Evolutionary conservation across 192 early-diverging fungal genomes (phyloP).

Genomic region (Linnemannia hyalina): DNA sequence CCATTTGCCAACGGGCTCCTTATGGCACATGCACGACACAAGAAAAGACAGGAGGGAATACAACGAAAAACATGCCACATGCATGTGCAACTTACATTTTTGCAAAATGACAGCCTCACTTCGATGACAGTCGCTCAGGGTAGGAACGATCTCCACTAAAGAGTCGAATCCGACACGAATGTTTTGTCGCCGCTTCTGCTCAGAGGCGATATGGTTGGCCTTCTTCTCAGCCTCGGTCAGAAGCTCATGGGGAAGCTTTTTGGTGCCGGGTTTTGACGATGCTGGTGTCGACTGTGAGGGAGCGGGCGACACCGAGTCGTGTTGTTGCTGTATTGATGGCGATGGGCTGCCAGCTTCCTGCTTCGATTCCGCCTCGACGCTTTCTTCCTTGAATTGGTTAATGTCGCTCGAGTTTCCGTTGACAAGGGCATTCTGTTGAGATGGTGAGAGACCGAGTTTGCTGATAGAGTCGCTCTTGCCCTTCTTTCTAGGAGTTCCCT

Average conservation of each 20-base stretch:
- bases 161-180: conserved; percentile 91
- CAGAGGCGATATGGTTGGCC: conserved; percentile 93
- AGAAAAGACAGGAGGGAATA: neutral
- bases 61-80: conserved; percentile 6
- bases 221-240: conserved; percentile 90
- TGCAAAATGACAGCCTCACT: conserved; percentile 87
- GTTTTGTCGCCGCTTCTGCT: conserved; percentile 91
- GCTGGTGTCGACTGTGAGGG: conserved; percentile 8
- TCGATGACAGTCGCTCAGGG: conserved; percentile 82
- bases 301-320: conserved; percentile 1
- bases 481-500: neutral
- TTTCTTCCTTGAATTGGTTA: neutral
- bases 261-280: conserved; percentile 12
- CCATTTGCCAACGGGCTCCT: neutral
- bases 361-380: conserved; percentile 3
- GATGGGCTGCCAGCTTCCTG: neutral
- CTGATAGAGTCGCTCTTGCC: neutral
- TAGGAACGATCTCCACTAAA: conserved; percentile 87
- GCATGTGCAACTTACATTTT: conserved; percentile 60
- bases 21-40: neutral
- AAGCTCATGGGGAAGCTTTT: conserved; percentile 69
- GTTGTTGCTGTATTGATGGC: neutral
- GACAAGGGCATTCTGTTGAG: neutral
- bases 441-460: neutral
- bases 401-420: conserved; percentile 10